Percentiles rank a stretch among this genome's conserved stretches.
Conservation (phyloP, 345 rosid genomes). For the Citrus reticulata region DNA sequence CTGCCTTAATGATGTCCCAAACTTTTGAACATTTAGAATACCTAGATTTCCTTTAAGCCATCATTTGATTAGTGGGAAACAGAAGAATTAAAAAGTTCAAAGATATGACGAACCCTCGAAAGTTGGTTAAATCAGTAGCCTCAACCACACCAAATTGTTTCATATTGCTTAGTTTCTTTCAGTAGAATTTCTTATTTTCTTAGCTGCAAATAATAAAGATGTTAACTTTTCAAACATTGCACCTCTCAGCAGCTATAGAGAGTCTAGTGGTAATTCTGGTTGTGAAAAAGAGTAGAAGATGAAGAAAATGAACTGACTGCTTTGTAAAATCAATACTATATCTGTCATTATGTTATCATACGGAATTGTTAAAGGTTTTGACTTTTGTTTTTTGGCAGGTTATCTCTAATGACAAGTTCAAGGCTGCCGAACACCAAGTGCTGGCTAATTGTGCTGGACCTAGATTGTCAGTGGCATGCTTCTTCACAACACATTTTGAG, state of each 20-base stretch:
- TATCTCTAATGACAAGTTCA: slow-evolving; percentile 18
- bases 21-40: neutral
- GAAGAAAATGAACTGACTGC: neutral
- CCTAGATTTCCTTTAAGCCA: neutral
- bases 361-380: neutral
- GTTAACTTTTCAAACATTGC: neutral
- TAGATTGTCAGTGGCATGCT: slow-evolving; percentile 23
- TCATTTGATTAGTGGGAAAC: neutral
- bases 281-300: neutral
- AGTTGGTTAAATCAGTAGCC: no score
- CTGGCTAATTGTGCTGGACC: slow-evolving; percentile 19
- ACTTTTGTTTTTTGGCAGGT: neutral
- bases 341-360: neutral
- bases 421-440: slow-evolving; percentile 23
- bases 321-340: neutral
- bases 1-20: neutral
- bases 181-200: no score
- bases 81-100: neutral
- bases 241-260: neutral
- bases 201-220: neutral
- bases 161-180: no score
- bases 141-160: no score
- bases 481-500: slow-evolving; percentile 10
- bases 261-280: neutral
- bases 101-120: neutral